Evolutionary conservation across 1,284 basidiomycete genomes (phyloP), one percentile per base, ranked within the genome.

Genomic region (Fomitopsis palustris): DNA sequence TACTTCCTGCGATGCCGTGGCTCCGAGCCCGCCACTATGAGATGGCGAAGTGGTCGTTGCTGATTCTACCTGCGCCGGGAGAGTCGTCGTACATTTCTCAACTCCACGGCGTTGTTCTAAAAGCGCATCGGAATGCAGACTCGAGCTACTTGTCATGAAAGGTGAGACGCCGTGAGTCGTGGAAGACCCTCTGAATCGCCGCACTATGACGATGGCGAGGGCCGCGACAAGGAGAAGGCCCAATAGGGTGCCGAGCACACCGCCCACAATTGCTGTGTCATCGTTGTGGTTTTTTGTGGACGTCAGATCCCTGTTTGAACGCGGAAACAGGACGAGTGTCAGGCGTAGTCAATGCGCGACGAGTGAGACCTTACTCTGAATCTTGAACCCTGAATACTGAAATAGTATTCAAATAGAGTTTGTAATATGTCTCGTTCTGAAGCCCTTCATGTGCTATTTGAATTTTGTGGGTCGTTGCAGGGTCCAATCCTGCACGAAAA

Each of bases 401-500:
- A 38, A 69, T 54, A 16, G 63, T 60, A 52, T 63, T 67, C 4
- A 70, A 55, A 57, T 54, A 60, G 27, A 70, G 55, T 17, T 62
- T 64, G 35, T 10, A 45, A 16, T 19, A 45, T 8, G 56, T 10
- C 12, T 37, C 35, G 35, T 33, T 57, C 31, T 33, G 31, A 10
- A 14, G 27, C 7, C 58, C 64, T 33, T 58, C 58, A 35, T 61
- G 47, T 5, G 53, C 68, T 25, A 75, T 53, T 35, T 61, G 68
- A 43, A 76, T 61, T 16, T 63, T 62, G 55, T 75, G 69, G 8
- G 58, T 69, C 29, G 35, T 57, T 8, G 57, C 64, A 9, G 73
- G 69, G 56, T 76, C 70, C 42, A 76, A 57, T 9, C 73, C 75
- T 3, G 35, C 35, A 9, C 35, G 35, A 14, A 37, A 37, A 37